A percentile compares a stretch with the other conserved stretches of the same genome.
Conservation (phyloP, 148 eudicot genomes). For the Chenopodium formosanum region DNA sequence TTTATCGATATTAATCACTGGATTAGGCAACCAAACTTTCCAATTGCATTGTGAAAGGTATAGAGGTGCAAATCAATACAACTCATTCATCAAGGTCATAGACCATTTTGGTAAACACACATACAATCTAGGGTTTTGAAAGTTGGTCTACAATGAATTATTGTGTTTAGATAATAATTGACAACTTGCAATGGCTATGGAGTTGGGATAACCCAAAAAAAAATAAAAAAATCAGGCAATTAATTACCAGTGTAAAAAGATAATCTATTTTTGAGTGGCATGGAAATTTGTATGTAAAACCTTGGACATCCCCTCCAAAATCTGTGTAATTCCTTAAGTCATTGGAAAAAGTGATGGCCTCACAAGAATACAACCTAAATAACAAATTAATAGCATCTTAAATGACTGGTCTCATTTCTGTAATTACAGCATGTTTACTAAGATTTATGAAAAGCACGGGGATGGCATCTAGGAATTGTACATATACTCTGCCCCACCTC, state of each 20-base stretch:
- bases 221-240: neutral
- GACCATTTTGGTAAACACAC: conserved; percentile 7
- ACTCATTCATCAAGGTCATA: neutral
- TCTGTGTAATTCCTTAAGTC: neutral
- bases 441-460: too few relatives aligned
- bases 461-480: neutral
- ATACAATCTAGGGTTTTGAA: neutral
- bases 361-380: neutral
- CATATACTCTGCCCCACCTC: neutral
- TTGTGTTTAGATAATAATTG: neutral
- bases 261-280: neutral
- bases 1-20: neutral
- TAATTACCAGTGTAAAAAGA: neutral
- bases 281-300: neutral
- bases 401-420: neutral
- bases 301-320: too few relatives aligned
- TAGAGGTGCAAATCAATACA: neutral
- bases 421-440: neutral
- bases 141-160: neutral
- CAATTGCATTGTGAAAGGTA: conserved; percentile 1
- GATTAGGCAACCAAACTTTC: neutral
- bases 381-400: too few relatives aligned
- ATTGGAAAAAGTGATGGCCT: neutral
- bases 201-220: neutral
- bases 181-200: neutral